Evolutionary conservation across 1,284 basidiomycete genomes (phyloP), one percentile per base, ranked within the genome.

Genomic region (Lentinula novae-zelandiae): DNA sequence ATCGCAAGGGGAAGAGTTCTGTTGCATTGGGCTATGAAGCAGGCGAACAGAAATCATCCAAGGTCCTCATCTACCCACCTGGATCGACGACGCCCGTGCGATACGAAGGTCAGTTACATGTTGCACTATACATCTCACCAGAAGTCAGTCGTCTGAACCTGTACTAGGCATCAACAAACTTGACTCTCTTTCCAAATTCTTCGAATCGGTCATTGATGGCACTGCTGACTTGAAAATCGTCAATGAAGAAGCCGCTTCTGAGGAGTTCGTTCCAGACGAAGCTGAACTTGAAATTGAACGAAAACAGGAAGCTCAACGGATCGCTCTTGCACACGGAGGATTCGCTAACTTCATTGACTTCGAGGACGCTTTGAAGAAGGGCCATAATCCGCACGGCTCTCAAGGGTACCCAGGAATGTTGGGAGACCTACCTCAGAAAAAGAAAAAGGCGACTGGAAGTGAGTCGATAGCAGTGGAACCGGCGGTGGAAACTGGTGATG

Each of bases 141-240:
- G 39, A 40, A 5, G 1, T 46, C 6, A 12, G 44, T 46, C 8
- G 15, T 7, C n/a, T 46, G 0, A 46, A 20, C 5, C 36, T 39
- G 27, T 34, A 54, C 6, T 46, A 90, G 89, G 89, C 54, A 72
- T 80, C 57, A 80, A 75, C 67, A 91, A 90, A 72, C 76, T 82
- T 60, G 86, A 89, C 55, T 78, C 86, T 1, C 74, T 92, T 51
- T 79, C 82, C 55, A 83, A 83, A 64, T 90, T 88, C 75, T 85
- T 91, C 69, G 83, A 83, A 64, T 83, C 85, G 0, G 76, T 90
- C 44, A 67, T 88, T 31, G 84, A 87, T 63, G 88, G 87, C 53
- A 82, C 84, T 7, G 83, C 76, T 0, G 82, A 88, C 65, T 76
- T 89, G 57, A 72, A 68, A 7, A 66, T 70, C 6, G 66, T 73